phyloP scores from a whole-genome alignment of 148 eudicot genomes.

The Spergularia bocconei region DNA sequence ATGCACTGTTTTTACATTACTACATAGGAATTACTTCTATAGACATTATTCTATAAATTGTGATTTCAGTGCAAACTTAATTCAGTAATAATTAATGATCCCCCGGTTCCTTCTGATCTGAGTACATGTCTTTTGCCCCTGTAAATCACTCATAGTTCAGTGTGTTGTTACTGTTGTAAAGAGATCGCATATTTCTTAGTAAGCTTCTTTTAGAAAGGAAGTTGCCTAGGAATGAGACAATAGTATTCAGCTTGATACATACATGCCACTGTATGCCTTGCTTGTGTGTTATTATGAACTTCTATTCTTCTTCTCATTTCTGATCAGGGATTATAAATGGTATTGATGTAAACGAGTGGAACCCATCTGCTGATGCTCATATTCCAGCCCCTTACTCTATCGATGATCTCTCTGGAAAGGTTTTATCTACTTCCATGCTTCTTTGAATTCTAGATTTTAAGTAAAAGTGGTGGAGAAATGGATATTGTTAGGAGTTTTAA shows the following conservation, averaged over 20 bases:
- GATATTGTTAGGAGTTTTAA: not conserved
- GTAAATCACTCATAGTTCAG: too few species aligned
- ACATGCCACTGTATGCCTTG: not conserved
- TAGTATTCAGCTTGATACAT: not conserved
- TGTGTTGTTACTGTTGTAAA: too few species aligned
- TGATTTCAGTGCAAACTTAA: not conserved
- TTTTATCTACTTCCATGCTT: conserved; percentile 15
- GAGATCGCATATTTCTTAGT: not conserved
- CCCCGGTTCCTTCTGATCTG: too few species aligned
- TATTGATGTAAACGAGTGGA: conserved; percentile 68
- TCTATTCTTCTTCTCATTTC: not conserved
- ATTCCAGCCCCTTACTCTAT: conserved; percentile 66
- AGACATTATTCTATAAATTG: not conserved
- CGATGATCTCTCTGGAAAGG: conserved; percentile 94
- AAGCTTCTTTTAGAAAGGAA: not conserved
- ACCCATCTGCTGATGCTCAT: conserved; percentile 70
- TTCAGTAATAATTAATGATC: not conserved
- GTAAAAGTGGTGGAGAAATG: not conserved
- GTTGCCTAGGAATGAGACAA: not conserved
- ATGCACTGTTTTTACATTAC: not conserved
- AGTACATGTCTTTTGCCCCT: too few species aligned
- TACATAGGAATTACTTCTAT: not conserved
- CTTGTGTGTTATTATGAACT: not conserved
- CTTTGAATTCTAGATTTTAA: not conserved
- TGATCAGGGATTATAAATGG: conserved; percentile 87